These are phyloP conservation scores for Lentinus brumalis DNA, from an alignment of 768 basidiomycete genomes.

Conservation along the genomic window DNA sequence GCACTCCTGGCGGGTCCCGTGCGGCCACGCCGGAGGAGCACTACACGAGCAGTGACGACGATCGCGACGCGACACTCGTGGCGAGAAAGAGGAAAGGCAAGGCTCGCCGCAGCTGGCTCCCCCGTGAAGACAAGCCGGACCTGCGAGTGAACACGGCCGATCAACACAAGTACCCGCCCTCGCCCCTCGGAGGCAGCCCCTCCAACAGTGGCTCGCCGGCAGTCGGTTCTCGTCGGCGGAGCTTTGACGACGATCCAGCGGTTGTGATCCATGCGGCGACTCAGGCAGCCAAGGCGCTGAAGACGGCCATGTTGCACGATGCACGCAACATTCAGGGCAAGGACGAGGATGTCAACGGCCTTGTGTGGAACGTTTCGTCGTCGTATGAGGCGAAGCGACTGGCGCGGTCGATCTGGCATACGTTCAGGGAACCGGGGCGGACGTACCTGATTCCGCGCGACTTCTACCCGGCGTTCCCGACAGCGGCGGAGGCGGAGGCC, in stretches of 20 bases:
- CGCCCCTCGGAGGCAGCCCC: constrained; percentile 17
- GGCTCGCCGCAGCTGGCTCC: constrained; percentile 18
- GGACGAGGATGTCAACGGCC: constrained; percentile 39
- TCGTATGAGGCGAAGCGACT: constrained; percentile 74
- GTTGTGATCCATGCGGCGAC: constrained; percentile 41
- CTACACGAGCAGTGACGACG: constrained; percentile 29
- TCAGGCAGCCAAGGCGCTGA: constrained; percentile 65
- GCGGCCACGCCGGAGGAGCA: constrained; percentile 17
- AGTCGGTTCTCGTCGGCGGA: not conserved
- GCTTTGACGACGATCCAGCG: constrained; percentile 35
- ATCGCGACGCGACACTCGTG: constrained; percentile 35
- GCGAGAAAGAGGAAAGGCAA: constrained; percentile 30
- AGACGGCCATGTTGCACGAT: constrained; percentile 73
- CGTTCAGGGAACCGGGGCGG: constrained; percentile 57
- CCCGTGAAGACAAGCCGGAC: constrained; percentile 4
- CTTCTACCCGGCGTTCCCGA: constrained; percentile 68
- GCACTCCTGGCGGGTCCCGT: constrained; percentile 29
- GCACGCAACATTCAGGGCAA: constrained; percentile 67
- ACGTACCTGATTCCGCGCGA: constrained; percentile 67
- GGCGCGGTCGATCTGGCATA: constrained; percentile 64
- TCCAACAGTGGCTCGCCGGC: constrained; percentile 1
- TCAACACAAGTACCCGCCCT: constrained; percentile 46
- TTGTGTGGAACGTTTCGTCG: constrained; percentile 58
- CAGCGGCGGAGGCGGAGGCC: constrained; percentile 53
- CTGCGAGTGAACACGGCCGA: constrained; percentile 5